Percentiles rank a stretch among this genome's conserved stretches.
These are phyloP conservation scores for Magnolia sinica DNA, from an alignment of 164 flowering plant species.

Conservation along the genomic window DNA sequence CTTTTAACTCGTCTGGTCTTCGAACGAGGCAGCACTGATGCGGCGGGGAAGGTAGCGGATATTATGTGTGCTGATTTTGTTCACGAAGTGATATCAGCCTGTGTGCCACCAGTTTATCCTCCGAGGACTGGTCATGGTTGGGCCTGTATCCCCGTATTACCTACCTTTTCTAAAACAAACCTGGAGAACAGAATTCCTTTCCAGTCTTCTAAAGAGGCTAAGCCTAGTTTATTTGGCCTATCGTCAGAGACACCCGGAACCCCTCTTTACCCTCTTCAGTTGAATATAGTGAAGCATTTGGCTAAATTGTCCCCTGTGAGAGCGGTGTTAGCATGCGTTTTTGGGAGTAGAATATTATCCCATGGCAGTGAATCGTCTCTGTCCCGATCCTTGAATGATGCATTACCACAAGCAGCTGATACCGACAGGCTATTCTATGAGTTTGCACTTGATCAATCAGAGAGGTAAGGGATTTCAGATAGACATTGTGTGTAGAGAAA, in stretches of 20 bases:
- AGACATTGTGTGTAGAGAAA: neutral
- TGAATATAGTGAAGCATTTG: conserved; percentile 85
- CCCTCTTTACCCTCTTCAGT: conserved; percentile 78
- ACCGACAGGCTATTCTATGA: conserved; percentile 83
- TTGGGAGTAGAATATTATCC: conserved; percentile 84
- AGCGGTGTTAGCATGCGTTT: conserved; percentile 90
- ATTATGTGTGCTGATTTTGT: conserved; percentile 96
- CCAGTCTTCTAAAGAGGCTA: conserved; percentile 60
- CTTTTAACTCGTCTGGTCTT: conserved; percentile 92
- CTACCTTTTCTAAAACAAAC: conserved; percentile 40
- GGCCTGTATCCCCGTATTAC: conserved; percentile 88
- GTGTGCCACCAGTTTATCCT: conserved; percentile 97
- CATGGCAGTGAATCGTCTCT: conserved; percentile 51
- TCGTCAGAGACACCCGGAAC: conserved; percentile 55
- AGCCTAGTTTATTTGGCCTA: conserved; percentile 47
- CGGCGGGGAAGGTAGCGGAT: conserved; percentile 93
- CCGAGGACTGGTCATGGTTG: conserved; percentile 92
- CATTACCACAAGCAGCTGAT: conserved; percentile 55
- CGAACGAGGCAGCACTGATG: conserved; percentile 95
- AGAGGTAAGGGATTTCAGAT: conserved; percentile 54
- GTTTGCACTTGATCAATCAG: conserved; percentile 96
- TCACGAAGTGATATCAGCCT: conserved; percentile 94
- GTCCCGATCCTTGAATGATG: conserved; percentile 52
- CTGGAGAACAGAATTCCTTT: conserved; percentile 50
- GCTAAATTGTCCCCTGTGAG: conserved; percentile 90